These are phyloP conservation scores for Passiflora organensis DNA, from an alignment of 345 rosid genomes.

Conservation along the genomic window DNA sequence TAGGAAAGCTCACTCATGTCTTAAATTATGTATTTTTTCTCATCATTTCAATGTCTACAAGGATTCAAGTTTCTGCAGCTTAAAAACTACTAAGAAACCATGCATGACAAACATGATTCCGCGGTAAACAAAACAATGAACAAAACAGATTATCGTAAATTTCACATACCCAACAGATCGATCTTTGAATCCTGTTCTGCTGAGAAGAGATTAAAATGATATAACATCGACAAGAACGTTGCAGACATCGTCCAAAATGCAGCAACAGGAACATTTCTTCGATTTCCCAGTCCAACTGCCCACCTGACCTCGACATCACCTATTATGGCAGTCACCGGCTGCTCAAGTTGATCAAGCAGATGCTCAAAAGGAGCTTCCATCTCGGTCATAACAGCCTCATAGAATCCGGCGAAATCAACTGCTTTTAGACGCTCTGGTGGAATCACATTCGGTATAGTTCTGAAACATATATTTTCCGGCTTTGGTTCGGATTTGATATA, in stretches of 20 bases:
- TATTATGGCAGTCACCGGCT: slow-evolving; percentile 4
- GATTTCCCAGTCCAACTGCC: not conserved
- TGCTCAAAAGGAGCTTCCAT: slow-evolving; percentile 8
- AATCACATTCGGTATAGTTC: slow-evolving; percentile 10
- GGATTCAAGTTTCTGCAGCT: too few species aligned
- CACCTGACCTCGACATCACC: slow-evolving; percentile 8
- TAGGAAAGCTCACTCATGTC: not conserved
- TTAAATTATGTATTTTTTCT: too few species aligned
- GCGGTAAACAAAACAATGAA: not conserved
- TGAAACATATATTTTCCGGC: not conserved
- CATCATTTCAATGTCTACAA: too few species aligned
- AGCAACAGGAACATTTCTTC: slow-evolving; percentile 14
- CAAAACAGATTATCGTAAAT: not conserved
- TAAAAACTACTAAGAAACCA: not conserved
- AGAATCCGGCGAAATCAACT: not conserved
- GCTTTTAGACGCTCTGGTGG: slow-evolving; percentile 1
- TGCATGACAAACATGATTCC: not conserved
- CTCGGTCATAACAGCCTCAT: not conserved
- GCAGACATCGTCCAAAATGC: slow-evolving; percentile 14
- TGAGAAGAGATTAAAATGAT: slow-evolving; percentile 2
- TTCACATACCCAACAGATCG: not conserved
- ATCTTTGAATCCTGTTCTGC: not conserved
- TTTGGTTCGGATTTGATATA: not conserved
- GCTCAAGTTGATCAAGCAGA: slow-evolving; percentile 9
- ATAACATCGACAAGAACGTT: slow-evolving; percentile 1